Conservation (phyloP, 2,329 filamentous ascomycete species). For the Elsinoe perseae region DNA sequence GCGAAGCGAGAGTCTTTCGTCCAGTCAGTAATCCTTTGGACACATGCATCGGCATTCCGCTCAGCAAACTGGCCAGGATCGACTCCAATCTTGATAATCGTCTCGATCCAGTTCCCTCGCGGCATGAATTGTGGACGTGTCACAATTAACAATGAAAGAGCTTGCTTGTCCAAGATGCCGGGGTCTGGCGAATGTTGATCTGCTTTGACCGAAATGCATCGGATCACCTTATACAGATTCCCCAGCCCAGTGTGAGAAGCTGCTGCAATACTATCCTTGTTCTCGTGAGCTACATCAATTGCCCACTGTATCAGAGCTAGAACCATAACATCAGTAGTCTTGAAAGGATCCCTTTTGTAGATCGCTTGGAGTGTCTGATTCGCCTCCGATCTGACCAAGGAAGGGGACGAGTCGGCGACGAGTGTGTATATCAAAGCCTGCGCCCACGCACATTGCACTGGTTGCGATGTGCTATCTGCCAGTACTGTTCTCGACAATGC, state of each 20-base stretch:
- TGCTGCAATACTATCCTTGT: slow-evolving; percentile 68
- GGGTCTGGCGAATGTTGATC: slow-evolving; percentile 36
- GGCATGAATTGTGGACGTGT: slow-evolving; percentile 71
- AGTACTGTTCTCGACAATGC: slow-evolving; percentile 24
- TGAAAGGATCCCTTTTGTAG: slow-evolving; percentile 53
- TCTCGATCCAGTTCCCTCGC: slow-evolving; percentile 76
- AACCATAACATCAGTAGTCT: slow-evolving; percentile 57
- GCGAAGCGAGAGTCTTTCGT: slow-evolving; percentile 31
- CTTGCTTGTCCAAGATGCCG: slow-evolving; percentile 56
- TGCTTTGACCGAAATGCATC: slow-evolving; percentile 55
- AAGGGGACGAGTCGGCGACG: slow-evolving; percentile 53
- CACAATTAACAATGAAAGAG: slow-evolving; percentile 69
- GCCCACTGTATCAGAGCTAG: slow-evolving; percentile 76
- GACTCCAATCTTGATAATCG: slow-evolving; percentile 68
- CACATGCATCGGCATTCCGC: slow-evolving; percentile 54
- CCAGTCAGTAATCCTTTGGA: slow-evolving; percentile 56
- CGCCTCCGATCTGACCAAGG: slow-evolving; percentile 57
- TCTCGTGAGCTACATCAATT: slow-evolving; percentile 55
- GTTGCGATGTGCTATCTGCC: slow-evolving; percentile 20
- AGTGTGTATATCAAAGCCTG: slow-evolving; percentile 77
- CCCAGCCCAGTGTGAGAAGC: slow-evolving; percentile 56
- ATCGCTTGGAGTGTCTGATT: slow-evolving; percentile 54
- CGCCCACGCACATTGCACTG: slow-evolving; percentile 61
- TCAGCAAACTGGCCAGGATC: slow-evolving; percentile 75
- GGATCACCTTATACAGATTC: slow-evolving; percentile 55